These are phyloP conservation scores for Zopfochytrium polystomum DNA, from an alignment of 371 early-diverging fungal species.

Conservation along the genomic window DNA sequence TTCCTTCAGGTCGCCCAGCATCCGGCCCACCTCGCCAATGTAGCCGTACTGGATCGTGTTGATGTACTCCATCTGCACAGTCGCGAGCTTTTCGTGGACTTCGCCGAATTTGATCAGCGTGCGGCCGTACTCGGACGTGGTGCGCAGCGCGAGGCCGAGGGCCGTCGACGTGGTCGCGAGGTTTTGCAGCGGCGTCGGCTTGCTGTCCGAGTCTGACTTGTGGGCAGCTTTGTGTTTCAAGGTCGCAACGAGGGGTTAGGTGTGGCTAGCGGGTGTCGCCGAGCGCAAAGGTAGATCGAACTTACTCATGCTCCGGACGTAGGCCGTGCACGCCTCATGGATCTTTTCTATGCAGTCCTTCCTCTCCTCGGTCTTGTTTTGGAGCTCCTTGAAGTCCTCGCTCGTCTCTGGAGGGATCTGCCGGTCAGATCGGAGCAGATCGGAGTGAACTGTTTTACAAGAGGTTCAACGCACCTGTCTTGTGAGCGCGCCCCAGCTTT, in stretches of 20 bases:
- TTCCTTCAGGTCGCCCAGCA: conserved; percentile 60
- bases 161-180: conserved; percentile 5
- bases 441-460: not conserved
- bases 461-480: conserved; percentile 30
- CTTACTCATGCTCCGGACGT: conserved; percentile 35
- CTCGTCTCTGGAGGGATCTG: conserved; percentile 36
- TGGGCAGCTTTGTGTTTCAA: not conserved
- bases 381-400: conserved; percentile 50
- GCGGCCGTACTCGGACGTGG: not conserved
- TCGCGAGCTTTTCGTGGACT: conserved; percentile 61
- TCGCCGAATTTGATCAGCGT: conserved; percentile 61
- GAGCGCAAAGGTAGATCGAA: conserved; percentile 1
- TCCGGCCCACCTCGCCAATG: conserved; percentile 41
- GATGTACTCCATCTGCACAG: conserved; percentile 57
- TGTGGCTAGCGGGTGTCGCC: not conserved
- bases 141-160: conserved; percentile 3
- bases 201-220: not conserved
- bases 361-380: conserved; percentile 42
- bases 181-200: conserved; percentile 12
- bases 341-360: conserved; percentile 38
- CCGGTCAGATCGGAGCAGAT: not conserved
- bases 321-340: conserved; percentile 28
- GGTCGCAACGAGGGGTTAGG: not conserved
- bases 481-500: conserved; percentile 42
- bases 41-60: conserved; percentile 20